Conservation (phyloP, 2,329 filamentous ascomycete species). For the Phialophora expanda region DNA sequence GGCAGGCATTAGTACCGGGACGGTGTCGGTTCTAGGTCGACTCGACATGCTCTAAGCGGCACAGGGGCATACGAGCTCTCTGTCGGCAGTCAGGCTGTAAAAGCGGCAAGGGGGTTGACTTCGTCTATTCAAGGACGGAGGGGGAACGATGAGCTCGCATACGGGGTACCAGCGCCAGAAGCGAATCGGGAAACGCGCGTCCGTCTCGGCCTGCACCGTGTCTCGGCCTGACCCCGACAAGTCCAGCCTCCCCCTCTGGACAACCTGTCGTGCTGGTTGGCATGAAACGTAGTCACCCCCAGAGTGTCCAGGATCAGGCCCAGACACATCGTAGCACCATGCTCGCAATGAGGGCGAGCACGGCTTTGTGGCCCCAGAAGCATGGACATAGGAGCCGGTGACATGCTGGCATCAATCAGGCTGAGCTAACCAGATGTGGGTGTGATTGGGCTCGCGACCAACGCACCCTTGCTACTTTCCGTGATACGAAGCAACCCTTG, state of each 20-base stretch:
- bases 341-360: background rate
- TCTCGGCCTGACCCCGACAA: background rate
- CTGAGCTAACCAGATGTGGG: background rate
- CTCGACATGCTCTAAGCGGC: background rate
- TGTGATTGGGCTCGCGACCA: background rate
- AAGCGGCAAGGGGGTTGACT: background rate
- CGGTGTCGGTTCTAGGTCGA: too few species aligned
- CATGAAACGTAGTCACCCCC: background rate
- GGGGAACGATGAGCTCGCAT: background rate
- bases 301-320: background rate
- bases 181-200: background rate
- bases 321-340: background rate
- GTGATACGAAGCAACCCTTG: background rate
- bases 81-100: conserved; percentile 8
- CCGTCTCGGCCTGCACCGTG: background rate
- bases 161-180: background rate
- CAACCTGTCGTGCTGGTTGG: background rate
- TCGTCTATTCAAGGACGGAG: background rate
- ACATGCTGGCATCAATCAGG: background rate
- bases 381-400: background rate
- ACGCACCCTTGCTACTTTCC: background rate
- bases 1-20: background rate
- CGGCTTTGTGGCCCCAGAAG: background rate
- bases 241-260: background rate
- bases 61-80: background rate